Evolutionary conservation across 371 early-diverging fungal species (phyloP).

Genomic region (Mucor sp.): DNA sequence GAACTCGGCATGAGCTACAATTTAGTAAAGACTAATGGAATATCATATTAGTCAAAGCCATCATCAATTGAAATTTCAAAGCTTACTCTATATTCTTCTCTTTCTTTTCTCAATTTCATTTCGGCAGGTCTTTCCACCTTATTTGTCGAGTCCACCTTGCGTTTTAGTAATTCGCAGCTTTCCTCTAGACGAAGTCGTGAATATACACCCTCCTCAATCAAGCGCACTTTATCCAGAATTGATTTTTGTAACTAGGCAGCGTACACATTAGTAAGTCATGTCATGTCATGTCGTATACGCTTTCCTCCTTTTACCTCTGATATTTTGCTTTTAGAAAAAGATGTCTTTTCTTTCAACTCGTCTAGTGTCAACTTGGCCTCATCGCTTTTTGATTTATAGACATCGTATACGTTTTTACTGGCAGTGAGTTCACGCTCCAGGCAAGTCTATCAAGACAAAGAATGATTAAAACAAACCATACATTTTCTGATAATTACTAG

Average conservation of each 20-base stretch:
- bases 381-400: slow-evolving; percentile 49
- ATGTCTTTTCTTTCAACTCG: slow-evolving; percentile 46
- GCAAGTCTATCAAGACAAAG: slow-evolving; percentile 14
- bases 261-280: background rate
- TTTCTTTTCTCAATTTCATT: slow-evolving; percentile 35
- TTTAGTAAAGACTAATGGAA: slow-evolving; percentile 70
- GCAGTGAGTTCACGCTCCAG: slow-evolving; percentile 25
- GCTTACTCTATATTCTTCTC: slow-evolving; percentile 47
- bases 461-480: background rate
- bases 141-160: slow-evolving; percentile 37
- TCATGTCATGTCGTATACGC: background rate
- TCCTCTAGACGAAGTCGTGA: slow-evolving; percentile 56
- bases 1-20: slow-evolving; percentile 83
- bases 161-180: slow-evolving; percentile 57
- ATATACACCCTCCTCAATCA: slow-evolving; percentile 60
- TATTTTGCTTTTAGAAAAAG: slow-evolving; percentile 25
- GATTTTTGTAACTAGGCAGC: slow-evolving; percentile 43
- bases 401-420: slow-evolving; percentile 52
- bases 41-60: background rate
- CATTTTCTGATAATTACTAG: background rate
- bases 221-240: slow-evolving; percentile 60
- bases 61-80: background rate
- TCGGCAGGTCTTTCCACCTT: slow-evolving; percentile 44
- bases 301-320: slow-evolving; percentile 6
- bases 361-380: slow-evolving; percentile 46